Conservation (phyloP, 2,329 filamentous ascomycete species). For the Monosporascus cannonballus region DNA sequence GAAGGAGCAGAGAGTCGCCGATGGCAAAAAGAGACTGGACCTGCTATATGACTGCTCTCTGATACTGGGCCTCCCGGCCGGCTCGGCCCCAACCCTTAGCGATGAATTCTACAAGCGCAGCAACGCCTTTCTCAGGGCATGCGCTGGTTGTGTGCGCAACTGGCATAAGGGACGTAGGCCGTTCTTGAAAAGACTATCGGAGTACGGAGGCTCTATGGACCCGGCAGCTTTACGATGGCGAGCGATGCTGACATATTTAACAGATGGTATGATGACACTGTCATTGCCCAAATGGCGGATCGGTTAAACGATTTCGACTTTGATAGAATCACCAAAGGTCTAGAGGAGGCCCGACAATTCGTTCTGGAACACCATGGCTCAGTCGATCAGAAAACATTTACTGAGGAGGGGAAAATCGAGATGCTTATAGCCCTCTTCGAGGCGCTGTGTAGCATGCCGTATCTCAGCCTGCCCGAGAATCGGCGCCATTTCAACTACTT, state of each 20-base stretch:
- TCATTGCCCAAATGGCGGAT: conserved; percentile 44
- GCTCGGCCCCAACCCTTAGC: conserved; percentile 53
- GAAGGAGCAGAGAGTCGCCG: conserved; percentile 47
- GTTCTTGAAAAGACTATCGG: conserved; percentile 56
- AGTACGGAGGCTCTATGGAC: conserved; percentile 35
- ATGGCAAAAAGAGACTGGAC: conserved; percentile 50
- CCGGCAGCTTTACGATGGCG: neutral
- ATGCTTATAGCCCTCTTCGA: conserved; percentile 82
- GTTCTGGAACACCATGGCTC: conserved; percentile 36
- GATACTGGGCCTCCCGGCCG: conserved; percentile 60
- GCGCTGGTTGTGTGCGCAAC: conserved; percentile 64
- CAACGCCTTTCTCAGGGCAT: conserved; percentile 53
- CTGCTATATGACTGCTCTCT: conserved; percentile 62
- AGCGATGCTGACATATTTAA: conserved; percentile 4
- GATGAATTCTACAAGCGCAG: conserved; percentile 53
- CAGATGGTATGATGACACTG: conserved; percentile 39
- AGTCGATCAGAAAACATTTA: conserved; percentile 34
- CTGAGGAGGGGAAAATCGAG: conserved; percentile 40
- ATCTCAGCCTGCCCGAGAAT: conserved; percentile 54
- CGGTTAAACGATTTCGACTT: conserved; percentile 57
- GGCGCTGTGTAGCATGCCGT: conserved; percentile 75
- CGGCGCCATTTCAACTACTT: conserved; percentile 68
- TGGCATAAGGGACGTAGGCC: conserved; percentile 65
- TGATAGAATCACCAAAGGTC: conserved; percentile 52
- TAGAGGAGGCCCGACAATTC: conserved; percentile 49